Percentiles rank a stretch among this genome's conserved stretches.
Conservation (phyloP, 345 rosid species). For the Brassica juncea region DNA sequence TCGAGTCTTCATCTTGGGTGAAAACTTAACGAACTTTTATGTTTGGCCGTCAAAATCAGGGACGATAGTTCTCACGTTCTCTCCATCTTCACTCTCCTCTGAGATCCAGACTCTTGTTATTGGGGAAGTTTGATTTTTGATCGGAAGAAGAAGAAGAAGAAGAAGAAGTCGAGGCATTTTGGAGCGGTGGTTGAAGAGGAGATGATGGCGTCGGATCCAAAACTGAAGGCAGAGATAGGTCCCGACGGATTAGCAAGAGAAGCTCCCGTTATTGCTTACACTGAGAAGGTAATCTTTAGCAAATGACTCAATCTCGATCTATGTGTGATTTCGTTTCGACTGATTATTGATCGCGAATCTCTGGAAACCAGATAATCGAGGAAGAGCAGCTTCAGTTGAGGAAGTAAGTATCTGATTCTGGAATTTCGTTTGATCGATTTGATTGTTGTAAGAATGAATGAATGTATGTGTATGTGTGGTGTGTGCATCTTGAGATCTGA, state of each 20-base stretch:
- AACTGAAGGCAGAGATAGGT: conserved; percentile 75
- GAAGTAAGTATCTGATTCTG: conserved; percentile 50
- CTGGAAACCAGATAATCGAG: conserved; percentile 60
- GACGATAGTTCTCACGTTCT: conserved; percentile 27
- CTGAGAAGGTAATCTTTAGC: conserved; percentile 62
- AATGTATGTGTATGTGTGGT: background rate
- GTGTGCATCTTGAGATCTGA: background rate
- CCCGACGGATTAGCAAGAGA: conserved; percentile 86
- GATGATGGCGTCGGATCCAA: conserved; percentile 63
- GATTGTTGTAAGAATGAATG: background rate
- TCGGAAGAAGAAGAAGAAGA: too few species aligned
- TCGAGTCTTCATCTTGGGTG: conserved; percentile 9
- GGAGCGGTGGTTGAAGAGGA: background rate
- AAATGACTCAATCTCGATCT: conserved; percentile 1
- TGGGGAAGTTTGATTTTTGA: too few species aligned
- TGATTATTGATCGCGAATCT: background rate
- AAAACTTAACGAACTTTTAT: conserved; percentile 13
- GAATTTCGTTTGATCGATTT: background rate
- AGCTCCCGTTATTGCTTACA: conserved; percentile 85
- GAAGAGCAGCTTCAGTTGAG: conserved; percentile 83
- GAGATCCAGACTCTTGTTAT: conserved; percentile 1
- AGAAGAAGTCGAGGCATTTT: too few species aligned
- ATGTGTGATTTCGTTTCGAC: background rate
- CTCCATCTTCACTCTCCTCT: conserved; percentile 13
- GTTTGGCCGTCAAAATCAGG: conserved; percentile 13